Evolutionary conservation across 306 rosid species (phyloP), one percentile per base, ranked within the genome.

Genomic region (Cucumis cinereus): DNA sequence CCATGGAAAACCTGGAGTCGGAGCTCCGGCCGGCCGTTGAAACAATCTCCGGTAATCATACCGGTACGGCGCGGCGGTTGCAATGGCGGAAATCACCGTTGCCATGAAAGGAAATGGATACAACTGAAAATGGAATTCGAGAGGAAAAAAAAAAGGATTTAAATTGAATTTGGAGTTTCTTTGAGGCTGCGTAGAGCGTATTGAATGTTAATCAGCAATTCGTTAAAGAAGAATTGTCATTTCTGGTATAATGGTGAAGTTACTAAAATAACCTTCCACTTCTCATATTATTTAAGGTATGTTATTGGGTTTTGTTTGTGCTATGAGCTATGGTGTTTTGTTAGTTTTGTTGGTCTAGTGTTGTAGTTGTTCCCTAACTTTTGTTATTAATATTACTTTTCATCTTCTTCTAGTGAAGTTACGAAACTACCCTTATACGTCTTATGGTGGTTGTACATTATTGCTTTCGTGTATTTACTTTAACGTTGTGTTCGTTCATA

Each of bases 81-180:
- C 75, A 71, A 80, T 41, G 35, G 60, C 74, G 33, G 68, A 80
- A 53, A 73, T 60, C 45, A 75, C 82, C 7, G 82, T 52, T 11
- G 76, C 87, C 87, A 86, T 53, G 20, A 19, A 2, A 53, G 58
- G 58, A n/a, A 19, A 41, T 7, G 41, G 9, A 7, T 38, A 38
- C 41, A 50, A 15, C 0, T 15, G 15, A 1, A 0, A 56, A 20
- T 22, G 62, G 62, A 22, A 7, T 58, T 24, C 33, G 26, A 30
- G 35, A 30, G 35, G 0, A 2, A 30, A 2, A 17, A 7, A 19
- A 7, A 52, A 58, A 10, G 8, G 19, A 6, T 26, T 59, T 14
- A 7, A 59, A 59, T 6, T 26, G 59, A 20, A 54, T n/a, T 53
- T 53, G 17, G 57, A 19, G 57, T 6, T 6, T 54, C 24, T 54